A percentile compares a stretch with the other conserved stretches of the same genome.
Evolutionary conservation across 371 early-diverging fungal genomes (phyloP).

Genomic region (Mycotypha africana): DNA sequence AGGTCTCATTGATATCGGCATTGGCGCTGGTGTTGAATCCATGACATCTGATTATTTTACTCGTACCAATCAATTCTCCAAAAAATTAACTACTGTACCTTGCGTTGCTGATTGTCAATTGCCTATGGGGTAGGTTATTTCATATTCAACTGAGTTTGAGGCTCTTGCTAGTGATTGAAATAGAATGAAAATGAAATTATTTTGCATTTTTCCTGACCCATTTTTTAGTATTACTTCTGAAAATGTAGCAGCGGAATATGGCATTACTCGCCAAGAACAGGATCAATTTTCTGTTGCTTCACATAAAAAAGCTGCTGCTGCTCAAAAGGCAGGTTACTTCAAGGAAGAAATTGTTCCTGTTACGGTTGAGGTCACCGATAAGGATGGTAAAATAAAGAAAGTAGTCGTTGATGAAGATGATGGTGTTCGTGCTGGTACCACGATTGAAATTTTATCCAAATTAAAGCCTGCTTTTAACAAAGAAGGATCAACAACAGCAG

Average conservation of each 20-base stretch:
- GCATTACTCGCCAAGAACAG: slow-evolving; percentile 78
- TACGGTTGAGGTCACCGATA: slow-evolving; percentile 67
- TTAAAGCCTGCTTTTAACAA: slow-evolving; percentile 83
- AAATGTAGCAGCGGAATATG: slow-evolving; percentile 88
- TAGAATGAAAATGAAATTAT: background rate
- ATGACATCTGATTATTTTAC: slow-evolving; percentile 85
- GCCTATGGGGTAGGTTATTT: slow-evolving; percentile 71
- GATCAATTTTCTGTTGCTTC: slow-evolving; percentile 85
- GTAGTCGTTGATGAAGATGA: slow-evolving; percentile 64
- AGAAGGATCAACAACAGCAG: slow-evolving; percentile 89
- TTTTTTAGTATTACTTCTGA: slow-evolving; percentile 92
- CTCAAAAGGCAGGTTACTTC: slow-evolving; percentile 90
- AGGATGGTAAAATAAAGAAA: slow-evolving; percentile 42
- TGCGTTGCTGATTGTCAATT: slow-evolving; percentile 78
- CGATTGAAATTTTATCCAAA: slow-evolving; percentile 72
- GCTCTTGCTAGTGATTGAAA: too few species aligned
- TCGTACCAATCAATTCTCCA: slow-evolving; percentile 70
- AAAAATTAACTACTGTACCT: slow-evolving; percentile 50
- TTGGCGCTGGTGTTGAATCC: slow-evolving; percentile 97
- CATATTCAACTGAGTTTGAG: too few species aligned
- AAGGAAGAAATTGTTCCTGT: slow-evolving; percentile 93
- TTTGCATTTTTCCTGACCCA: too few species aligned
- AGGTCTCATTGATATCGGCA: slow-evolving; percentile 93
- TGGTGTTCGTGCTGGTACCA: slow-evolving; percentile 83
- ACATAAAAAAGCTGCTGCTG: slow-evolving; percentile 78